These are phyloP conservation scores for Fusarium acutatum DNA, from an alignment of 2,329 filamentous ascomycete genomes.

Conservation along the genomic window DNA sequence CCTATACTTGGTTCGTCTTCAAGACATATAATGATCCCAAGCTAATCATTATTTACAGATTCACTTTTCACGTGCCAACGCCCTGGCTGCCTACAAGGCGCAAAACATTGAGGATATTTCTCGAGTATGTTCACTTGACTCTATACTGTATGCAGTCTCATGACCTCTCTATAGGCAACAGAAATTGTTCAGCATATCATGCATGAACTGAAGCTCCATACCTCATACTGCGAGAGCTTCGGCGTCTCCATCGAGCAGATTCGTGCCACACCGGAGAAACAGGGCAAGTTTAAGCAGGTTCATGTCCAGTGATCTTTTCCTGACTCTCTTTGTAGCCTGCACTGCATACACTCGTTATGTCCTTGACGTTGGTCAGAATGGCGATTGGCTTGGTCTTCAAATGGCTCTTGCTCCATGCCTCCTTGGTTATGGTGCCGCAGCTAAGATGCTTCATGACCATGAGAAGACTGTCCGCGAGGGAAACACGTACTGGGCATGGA, in stretches of 20 bases:
- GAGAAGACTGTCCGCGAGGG: slow-evolving; percentile 67
- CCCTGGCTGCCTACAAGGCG: slow-evolving; percentile 85
- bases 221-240: slow-evolving; percentile 83
- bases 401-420: slow-evolving; percentile 86
- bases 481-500: slow-evolving; percentile 89
- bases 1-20: slow-evolving; percentile 74
- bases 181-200: slow-evolving; percentile 79
- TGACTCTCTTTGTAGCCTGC: slow-evolving; percentile 60
- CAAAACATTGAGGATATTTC: slow-evolving; percentile 77
- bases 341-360: slow-evolving; percentile 87
- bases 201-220: slow-evolving; percentile 81
- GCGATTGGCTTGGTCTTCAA: slow-evolving; percentile 89
- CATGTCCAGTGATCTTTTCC: neutral
- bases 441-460: slow-evolving; percentile 72
- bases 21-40: fast-evolving
- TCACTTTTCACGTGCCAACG: slow-evolving; percentile 88
- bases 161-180: slow-evolving; percentile 40
- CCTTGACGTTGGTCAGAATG: slow-evolving; percentile 85
- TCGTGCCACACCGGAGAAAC: slow-evolving; percentile 75
- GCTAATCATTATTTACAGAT: slow-evolving; percentile 56
- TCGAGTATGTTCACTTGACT: slow-evolving; percentile 57
- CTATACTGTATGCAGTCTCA: neutral
- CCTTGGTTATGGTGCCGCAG: slow-evolving; percentile 87
- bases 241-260: slow-evolving; percentile 80
- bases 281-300: slow-evolving; percentile 60